Evolutionary conservation across 2,329 filamentous ascomycete species (phyloP).

Genomic region (Fusarium paranaense): DNA sequence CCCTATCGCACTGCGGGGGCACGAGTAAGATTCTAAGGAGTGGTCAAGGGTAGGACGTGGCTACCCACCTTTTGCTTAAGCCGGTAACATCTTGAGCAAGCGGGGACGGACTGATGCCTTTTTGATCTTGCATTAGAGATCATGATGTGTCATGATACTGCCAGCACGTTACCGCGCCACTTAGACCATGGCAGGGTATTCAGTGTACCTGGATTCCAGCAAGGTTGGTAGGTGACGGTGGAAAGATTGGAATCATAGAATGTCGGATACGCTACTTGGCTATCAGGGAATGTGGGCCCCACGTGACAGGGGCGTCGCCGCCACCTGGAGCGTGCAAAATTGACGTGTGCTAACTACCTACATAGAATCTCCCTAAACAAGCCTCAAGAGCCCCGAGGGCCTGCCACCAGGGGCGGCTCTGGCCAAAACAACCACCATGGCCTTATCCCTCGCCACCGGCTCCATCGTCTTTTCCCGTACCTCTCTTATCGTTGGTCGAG

Average conservation of each 20-base stretch:
- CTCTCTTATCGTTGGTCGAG: background rate
- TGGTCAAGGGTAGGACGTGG: background rate
- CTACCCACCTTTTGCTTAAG: background rate
- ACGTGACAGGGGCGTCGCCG: background rate
- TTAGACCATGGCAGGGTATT: background rate
- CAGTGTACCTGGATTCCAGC: background rate
- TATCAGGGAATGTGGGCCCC: background rate
- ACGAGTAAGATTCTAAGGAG: background rate
- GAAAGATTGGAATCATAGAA: background rate
- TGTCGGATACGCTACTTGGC: background rate
- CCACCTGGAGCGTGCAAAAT: too few species aligned
- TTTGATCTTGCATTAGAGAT: background rate
- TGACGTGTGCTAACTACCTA: too few species aligned
- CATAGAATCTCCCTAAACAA: background rate
- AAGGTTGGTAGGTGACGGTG: background rate
- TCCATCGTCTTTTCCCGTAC: background rate
- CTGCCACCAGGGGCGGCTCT: background rate
- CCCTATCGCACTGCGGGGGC: background rate
- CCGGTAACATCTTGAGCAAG: constrained; percentile 22
- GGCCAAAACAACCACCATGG: constrained; percentile 9
- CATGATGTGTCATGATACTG: background rate
- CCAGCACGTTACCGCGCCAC: background rate
- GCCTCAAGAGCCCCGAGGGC: constrained; percentile 2
- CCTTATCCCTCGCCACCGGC: constrained; percentile 7
- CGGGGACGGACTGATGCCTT: constrained; percentile 12